A percentile compares a stretch with the other conserved stretches of the same genome.
These are phyloP conservation scores for Fusarium sp. DNA, from an alignment of 2,329 filamentous ascomycete species.

Conservation along the genomic window DNA sequence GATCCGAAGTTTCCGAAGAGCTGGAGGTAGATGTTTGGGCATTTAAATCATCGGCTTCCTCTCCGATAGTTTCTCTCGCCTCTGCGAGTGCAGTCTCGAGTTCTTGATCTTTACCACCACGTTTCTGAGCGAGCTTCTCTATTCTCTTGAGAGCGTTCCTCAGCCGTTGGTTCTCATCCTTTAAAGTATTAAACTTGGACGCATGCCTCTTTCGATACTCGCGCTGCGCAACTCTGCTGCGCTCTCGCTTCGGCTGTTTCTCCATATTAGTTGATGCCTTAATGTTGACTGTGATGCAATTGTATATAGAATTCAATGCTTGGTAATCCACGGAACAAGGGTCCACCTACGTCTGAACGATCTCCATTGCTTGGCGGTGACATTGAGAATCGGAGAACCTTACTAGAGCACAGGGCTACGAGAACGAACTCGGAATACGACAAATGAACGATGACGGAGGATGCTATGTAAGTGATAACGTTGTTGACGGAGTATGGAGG, in stretches of 20 bases:
- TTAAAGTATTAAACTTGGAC: conserved; percentile 41
- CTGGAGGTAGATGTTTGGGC: conserved; percentile 1
- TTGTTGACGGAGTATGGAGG: conserved; percentile 10
- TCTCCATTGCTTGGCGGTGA: conserved; percentile 28
- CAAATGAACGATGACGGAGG: neutral
- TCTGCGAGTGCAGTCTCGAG: conserved; percentile 32
- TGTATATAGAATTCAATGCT: neutral
- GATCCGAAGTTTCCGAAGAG: neutral
- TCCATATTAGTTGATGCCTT: neutral
- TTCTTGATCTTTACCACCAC: conserved; percentile 17
- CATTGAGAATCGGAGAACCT: conserved; percentile 14
- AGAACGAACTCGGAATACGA: neutral
- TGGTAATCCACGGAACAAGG: conserved; percentile 23
- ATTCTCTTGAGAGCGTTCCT: conserved; percentile 39
- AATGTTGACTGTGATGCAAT: conserved; percentile 1
- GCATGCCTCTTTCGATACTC: conserved; percentile 46
- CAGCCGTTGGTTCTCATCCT: conserved; percentile 44
- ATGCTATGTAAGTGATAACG: conserved; percentile 21
- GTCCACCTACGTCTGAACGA: conserved; percentile 30
- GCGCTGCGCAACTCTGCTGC: conserved; percentile 44
- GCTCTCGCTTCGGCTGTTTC: conserved; percentile 42
- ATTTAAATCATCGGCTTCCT: neutral
- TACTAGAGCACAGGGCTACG: neutral
- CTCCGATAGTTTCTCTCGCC: conserved; percentile 23
- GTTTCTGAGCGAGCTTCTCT: conserved; percentile 26